phyloP scores from a whole-genome alignment of 495 filamentous ascomycete species.

The Aspergillus diversus region DNA sequence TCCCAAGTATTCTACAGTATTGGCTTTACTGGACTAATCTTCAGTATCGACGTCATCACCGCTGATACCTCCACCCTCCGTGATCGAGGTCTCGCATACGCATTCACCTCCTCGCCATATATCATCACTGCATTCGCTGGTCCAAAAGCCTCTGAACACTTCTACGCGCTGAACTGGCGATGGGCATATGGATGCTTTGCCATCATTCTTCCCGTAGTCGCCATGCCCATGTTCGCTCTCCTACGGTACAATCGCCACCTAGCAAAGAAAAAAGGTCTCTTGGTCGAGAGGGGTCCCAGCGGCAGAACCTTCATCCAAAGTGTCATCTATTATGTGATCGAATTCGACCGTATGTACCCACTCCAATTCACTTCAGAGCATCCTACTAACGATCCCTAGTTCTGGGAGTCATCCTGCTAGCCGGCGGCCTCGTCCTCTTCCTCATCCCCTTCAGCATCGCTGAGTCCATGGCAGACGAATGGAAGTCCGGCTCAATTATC shows the following conservation, averaged over 20 bases:
- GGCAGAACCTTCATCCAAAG: constrained; percentile 44
- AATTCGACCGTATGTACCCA: constrained; percentile 57
- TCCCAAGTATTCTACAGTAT: constrained; percentile 55
- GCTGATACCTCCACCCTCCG: constrained; percentile 64
- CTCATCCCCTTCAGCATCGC: constrained; percentile 63
- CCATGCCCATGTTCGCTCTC: constrained; percentile 50
- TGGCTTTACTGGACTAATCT: constrained; percentile 58
- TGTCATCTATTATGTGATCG: constrained; percentile 55
- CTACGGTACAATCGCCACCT: constrained; percentile 57
- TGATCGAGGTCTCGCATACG: constrained; percentile 63
- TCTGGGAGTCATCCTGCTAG: constrained; percentile 59
- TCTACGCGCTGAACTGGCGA: constrained; percentile 59
- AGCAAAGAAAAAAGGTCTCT: constrained; percentile 49
- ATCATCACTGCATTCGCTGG: constrained; percentile 48
- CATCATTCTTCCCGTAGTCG: constrained; percentile 60
- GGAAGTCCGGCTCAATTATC: constrained; percentile 56
- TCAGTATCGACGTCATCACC: constrained; percentile 60
- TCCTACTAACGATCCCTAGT: constrained; percentile 26
- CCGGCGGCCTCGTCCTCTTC: constrained; percentile 61
- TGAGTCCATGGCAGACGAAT: constrained; percentile 45
- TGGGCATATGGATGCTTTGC: constrained; percentile 65
- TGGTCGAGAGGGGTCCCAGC: constrained; percentile 37
- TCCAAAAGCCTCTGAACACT: constrained; percentile 32
- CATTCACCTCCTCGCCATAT: constrained; percentile 58
- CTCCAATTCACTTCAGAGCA: background rate